Percentiles rank a stretch among this genome's conserved stretches.
These are phyloP conservation scores for Dactylellina leptospora DNA, from an alignment of 2,329 filamentous ascomycete genomes.

Conservation along the genomic window DNA sequence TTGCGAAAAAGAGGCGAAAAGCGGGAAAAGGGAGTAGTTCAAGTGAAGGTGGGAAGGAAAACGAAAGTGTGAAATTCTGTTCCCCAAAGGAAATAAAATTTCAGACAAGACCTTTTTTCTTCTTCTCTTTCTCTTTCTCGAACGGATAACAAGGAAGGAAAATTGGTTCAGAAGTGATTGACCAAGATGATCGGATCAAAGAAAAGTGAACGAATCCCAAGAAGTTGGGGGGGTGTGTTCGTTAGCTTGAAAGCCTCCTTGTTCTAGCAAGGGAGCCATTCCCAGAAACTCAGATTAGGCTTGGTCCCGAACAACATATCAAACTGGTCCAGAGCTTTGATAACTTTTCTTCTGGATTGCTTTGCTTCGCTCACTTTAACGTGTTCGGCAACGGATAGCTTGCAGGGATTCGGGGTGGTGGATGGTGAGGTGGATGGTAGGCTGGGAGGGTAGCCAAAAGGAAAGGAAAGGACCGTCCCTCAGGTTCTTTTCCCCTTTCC, in stretches of 20 bases:
- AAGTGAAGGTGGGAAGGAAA: slow-evolving; percentile 14
- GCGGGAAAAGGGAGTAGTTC: slow-evolving; percentile 8
- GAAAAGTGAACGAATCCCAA: slow-evolving; percentile 44
- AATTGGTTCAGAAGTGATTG: slow-evolving; percentile 31
- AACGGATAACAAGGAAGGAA: slow-evolving; percentile 38
- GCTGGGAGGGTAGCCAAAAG: slow-evolving; percentile 22
- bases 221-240: slow-evolving; percentile 28
- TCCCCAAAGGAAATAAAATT: slow-evolving; percentile 16
- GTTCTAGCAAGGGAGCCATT: slow-evolving; percentile 43
- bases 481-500: slow-evolving; percentile 39
- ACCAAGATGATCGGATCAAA: slow-evolving; percentile 50
- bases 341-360: slow-evolving; percentile 34
- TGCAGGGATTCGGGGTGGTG: slow-evolving; percentile 45
- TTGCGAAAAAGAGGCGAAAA: slow-evolving; percentile 20
- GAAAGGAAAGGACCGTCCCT: slow-evolving; percentile 51
- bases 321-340: slow-evolving; percentile 49
- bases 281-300: slow-evolving; percentile 47
- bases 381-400: slow-evolving; percentile 53
- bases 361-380: slow-evolving; percentile 45
- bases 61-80: slow-evolving; percentile 40
- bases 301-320: slow-evolving; percentile 45
- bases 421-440: slow-evolving; percentile 26
- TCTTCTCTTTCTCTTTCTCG: slow-evolving; percentile 15
- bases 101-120: slow-evolving; percentile 16
- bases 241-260: slow-evolving; percentile 50